phyloP scores from a whole-genome alignment of 2,329 filamentous ascomycete species.

The Colletotrichum tofieldiae region DNA sequence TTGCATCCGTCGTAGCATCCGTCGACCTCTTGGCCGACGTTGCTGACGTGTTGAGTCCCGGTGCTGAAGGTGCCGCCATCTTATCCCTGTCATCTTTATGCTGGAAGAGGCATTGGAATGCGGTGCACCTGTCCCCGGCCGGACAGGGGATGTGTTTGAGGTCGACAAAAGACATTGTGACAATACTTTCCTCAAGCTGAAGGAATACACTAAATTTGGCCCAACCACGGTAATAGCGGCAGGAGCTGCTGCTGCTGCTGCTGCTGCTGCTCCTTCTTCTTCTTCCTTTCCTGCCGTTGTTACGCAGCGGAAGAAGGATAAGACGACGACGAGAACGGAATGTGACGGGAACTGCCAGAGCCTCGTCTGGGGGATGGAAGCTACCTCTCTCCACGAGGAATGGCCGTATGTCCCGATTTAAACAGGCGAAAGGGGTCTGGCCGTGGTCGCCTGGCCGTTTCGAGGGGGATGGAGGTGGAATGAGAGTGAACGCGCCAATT shows the following conservation, averaged over 20 bases:
- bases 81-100: slow-evolving; percentile 56
- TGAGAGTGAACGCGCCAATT: slow-evolving; percentile 23
- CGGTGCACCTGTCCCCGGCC: slow-evolving; percentile 63
- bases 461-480: slow-evolving; percentile 20
- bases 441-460: neutral
- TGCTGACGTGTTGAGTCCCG: slow-evolving; percentile 29
- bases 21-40: slow-evolving; percentile 35
- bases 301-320: neutral
- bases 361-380: neutral
- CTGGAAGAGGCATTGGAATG: slow-evolving; percentile 67
- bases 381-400: neutral
- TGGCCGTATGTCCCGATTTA: neutral
- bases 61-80: slow-evolving; percentile 38
- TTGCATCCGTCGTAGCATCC: slow-evolving; percentile 41
- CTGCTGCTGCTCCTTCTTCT: neutral
- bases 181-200: slow-evolving; percentile 14
- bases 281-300: neutral
- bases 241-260: slow-evolving; percentile 52
- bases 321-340: neutral
- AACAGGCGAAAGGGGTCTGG: neutral
- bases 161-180: slow-evolving; percentile 44
- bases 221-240: slow-evolving; percentile 44
- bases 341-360: slow-evolving; percentile 7
- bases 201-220: neutral
- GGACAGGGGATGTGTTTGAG: slow-evolving; percentile 68